A percentile compares a stretch with the other conserved stretches of the same genome.
These are phyloP conservation scores for Lantana camara DNA, from an alignment of 257 asterid genomes.

Conservation along the genomic window DNA sequence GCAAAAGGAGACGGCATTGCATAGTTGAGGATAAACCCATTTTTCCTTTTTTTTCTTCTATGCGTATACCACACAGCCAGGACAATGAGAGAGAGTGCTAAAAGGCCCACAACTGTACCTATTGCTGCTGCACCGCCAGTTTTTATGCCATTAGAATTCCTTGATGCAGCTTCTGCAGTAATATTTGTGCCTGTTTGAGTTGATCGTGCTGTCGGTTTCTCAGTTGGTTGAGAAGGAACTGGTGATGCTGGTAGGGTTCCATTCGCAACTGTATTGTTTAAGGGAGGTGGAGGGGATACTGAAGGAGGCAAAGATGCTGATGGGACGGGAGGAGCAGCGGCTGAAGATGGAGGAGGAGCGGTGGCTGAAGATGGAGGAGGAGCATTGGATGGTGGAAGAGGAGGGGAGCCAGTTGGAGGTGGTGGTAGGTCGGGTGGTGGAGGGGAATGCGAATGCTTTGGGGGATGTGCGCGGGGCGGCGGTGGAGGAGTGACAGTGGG, in stretches of 20 bases:
- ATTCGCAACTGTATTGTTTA: constrained; percentile 33
- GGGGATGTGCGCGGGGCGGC: constrained; percentile 43
- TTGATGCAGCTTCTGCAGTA: constrained; percentile 39
- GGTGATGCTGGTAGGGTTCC: constrained; percentile 39
- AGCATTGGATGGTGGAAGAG: constrained; percentile 37
- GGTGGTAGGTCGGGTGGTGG: constrained; percentile 50
- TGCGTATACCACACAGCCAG: constrained; percentile 62
- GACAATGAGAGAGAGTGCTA: constrained; percentile 63
- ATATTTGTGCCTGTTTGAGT: constrained; percentile 43
- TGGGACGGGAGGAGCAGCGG: constrained; percentile 37
- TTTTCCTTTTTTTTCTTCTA: constrained; percentile 60
- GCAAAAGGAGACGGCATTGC: constrained; percentile 68
- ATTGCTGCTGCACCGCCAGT: constrained; percentile 55
- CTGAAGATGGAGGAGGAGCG: constrained; percentile 39
- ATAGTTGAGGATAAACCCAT: constrained; percentile 44
- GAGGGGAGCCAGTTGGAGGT: constrained; percentile 46
- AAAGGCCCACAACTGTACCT: constrained; percentile 59
- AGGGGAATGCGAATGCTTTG: constrained; percentile 45
- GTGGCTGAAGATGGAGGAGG: constrained; percentile 36
- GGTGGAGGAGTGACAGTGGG: constrained; percentile 48
- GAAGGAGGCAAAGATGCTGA: constrained; percentile 42
- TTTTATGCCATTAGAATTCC: constrained; percentile 42
- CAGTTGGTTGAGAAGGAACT: constrained; percentile 42
- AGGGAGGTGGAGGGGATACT: constrained; percentile 47
- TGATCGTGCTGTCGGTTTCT: constrained; percentile 71